Base-by-base conservation (phyloP, 164 flowering plant species). In the Amborella trichopoda region DNA sequence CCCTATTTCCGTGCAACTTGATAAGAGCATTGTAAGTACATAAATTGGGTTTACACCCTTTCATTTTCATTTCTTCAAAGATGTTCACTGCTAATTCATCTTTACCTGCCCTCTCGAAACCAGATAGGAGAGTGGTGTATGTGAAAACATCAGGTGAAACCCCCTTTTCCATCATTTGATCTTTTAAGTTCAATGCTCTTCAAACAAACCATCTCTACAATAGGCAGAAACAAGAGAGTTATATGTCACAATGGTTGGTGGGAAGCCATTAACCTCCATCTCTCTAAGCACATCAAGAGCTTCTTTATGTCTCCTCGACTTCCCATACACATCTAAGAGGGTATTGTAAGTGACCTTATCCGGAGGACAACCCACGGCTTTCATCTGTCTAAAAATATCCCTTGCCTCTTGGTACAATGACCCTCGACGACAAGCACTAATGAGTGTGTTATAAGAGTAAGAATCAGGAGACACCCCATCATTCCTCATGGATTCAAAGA, bases 331-430 rank as follows among this genome's bases (percentile, higher is more conserved):
- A 67, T 87, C 95, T 68, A 91, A 65, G 39, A 91, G 58, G 0
- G 90, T 77, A 59, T 91, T 91, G 41, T 81, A 91, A n/a, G 99
- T 81, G 48, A 91, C 99, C 70, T 74, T 74, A 61, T 91, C 96
- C 0, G 96, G 96, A 14, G 25, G 30, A 72, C 65, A 72, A 1
- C 96, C 96, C 0, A 68, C 72, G 5, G 23, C 39, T 52, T 84
- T 87, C 88, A 87, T 87, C 74, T 84, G 88, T 56, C 73, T 65
- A 46, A 91, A 82, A 49, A 82, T 58, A 44, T 12, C 48, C 20
- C 63, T 78, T 13, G 99, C 99, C 56, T 87, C 95, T 48, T 78
- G 86, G 58, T 72, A 62, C 69, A 87, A 65, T 46, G 85, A 72
- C 19, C 96, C 95, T 2, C 90, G 66, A 12, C 76, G 58, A 58